These are phyloP conservation scores for Trichosanthes cucumerina DNA, from an alignment of 306 rosid species.

Conservation along the genomic window DNA sequence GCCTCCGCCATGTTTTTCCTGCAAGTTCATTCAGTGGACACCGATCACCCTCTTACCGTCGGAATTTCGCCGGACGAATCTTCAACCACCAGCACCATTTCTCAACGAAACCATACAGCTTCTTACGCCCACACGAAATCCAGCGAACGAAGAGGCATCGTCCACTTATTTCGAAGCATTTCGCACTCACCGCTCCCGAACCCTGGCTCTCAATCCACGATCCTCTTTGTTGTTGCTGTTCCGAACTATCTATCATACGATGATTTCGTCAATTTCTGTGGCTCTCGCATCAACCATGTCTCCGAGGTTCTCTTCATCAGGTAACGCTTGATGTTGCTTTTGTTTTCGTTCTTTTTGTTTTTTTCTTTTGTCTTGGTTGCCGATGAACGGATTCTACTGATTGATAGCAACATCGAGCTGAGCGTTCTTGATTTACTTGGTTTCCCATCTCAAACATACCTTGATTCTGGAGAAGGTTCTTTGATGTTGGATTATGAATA, in stretches of 20 bases:
- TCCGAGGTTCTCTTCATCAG: slow-evolving; percentile 71
- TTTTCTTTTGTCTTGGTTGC: not conserved
- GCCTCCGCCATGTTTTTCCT: slow-evolving; percentile 51
- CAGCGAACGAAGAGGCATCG: slow-evolving; percentile 60
- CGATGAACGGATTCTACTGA: not conserved
- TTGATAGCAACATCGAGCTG: not conserved
- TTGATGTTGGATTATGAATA: not conserved
- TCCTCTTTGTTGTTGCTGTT: slow-evolving; percentile 61
- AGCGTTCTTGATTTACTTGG: not conserved
- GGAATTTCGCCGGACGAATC: slow-evolving; percentile 21
- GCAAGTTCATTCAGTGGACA: slow-evolving; percentile 78
- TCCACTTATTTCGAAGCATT: slow-evolving; percentile 61
- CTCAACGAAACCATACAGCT: slow-evolving; percentile 12
- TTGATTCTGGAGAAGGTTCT: not conserved
- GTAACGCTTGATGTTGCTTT: slow-evolving; percentile 13
- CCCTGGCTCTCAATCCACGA: slow-evolving; percentile 48
- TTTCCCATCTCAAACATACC: not conserved
- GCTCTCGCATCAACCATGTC: slow-evolving; percentile 46
- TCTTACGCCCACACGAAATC: slow-evolving; percentile 25
- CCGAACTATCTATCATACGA: slow-evolving; percentile 78
- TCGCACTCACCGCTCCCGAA: slow-evolving; percentile 41
- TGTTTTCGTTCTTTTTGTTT: not conserved
- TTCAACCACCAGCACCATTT: slow-evolving; percentile 15
- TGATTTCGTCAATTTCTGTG: slow-evolving; percentile 62
- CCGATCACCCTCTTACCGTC: slow-evolving; percentile 36